Evolutionary conservation across 805 yeast genomes (phyloP), one percentile per base, ranked within the genome.

Genomic region (Saccharomycopsis capsularis): DNA sequence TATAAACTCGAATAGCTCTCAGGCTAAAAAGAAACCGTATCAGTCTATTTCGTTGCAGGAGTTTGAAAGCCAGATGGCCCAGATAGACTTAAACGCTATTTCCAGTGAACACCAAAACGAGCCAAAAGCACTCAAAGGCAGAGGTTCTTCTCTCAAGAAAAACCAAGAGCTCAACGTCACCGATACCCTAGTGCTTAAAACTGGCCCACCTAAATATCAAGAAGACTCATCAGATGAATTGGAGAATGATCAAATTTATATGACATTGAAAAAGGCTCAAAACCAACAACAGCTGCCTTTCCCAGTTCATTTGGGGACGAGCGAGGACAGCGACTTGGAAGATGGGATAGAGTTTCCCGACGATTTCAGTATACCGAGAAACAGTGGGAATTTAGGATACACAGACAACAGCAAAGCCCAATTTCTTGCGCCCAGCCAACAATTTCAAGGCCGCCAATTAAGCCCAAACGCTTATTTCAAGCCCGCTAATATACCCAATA

Each of bases 271-370:
- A 9, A 36, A 24, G 24, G 4, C 25, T 11, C 19, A 19, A 38
- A 3, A 24, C 4, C 13, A 24, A 19, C 38, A 30, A 7, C 23
- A 18, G 6, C n/a, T 5, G 24, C 25, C 37, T 6, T 3, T n/a
- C 19, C 25, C 21, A 15, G 11, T 9, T 23, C 3, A 4, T 18
- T 34, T 34, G 18, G 35, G 22, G 30, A 19, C 18, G 18, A 25
- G 3, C 15, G 18, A 25, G 2, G 42, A 21, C 7, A 40, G 34
- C 24, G 56, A 46, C 22, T 32, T 50, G 2, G 56, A 53, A 39
- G 48, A 53, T 29, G 56, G 54, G 3, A 13, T 53, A 5, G 54
- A 47, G 30, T 53, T 53, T 35, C 56, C 56, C 9, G 54, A 50
- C n/a, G 27, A 46, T 24, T 50, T 53, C 25, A 43, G 40, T 15